Percentiles rank a stretch among this genome's conserved stretches.
Conservation (phyloP, 2,329 filamentous ascomycete genomes). For the Hymenoscyphus infarciens region DNA sequence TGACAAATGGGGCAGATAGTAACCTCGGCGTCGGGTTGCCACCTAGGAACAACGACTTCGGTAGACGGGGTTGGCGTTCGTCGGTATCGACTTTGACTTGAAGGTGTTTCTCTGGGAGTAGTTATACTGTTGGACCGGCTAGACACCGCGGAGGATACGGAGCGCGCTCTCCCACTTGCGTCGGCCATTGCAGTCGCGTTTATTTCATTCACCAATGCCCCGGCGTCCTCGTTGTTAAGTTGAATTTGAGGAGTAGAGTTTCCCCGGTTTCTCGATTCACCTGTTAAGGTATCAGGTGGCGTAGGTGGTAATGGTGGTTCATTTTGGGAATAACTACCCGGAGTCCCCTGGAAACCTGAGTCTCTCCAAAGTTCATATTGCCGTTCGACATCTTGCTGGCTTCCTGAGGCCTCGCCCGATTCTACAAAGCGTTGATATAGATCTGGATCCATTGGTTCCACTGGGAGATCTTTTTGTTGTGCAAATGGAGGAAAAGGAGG, state of each 20-base stretch:
- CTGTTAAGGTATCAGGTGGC: background rate
- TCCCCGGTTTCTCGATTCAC: slow-evolving; percentile 12
- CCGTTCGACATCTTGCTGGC: background rate
- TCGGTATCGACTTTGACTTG: slow-evolving; percentile 9
- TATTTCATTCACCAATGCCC: slow-evolving; percentile 2
- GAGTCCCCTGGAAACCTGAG: slow-evolving; percentile 5
- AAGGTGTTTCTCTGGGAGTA: slow-evolving; percentile 1
- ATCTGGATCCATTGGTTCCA: background rate
- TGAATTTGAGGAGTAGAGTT: slow-evolving; percentile 10
- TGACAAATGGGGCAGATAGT: slow-evolving; percentile 81
- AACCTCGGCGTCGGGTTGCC: slow-evolving; percentile 86
- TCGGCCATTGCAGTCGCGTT: background rate
- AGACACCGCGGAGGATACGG: background rate
- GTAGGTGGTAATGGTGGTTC: background rate
- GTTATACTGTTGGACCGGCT: background rate
- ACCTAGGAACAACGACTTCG: slow-evolving; percentile 61
- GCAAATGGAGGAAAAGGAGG: slow-evolving; percentile 7
- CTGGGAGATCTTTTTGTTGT: background rate
- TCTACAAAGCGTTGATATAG: slow-evolving; percentile 4
- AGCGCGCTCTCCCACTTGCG: background rate
- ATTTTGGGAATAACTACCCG: slow-evolving; percentile 3
- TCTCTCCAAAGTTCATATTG: slow-evolving; percentile 14
- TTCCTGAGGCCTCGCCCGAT: background rate
- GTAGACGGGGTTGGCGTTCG: background rate
- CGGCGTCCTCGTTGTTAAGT: background rate